Evolutionary conservation across 495 filamentous ascomycete species (phyloP).

Genomic region (Hyaloscypha hepaticicola): DNA sequence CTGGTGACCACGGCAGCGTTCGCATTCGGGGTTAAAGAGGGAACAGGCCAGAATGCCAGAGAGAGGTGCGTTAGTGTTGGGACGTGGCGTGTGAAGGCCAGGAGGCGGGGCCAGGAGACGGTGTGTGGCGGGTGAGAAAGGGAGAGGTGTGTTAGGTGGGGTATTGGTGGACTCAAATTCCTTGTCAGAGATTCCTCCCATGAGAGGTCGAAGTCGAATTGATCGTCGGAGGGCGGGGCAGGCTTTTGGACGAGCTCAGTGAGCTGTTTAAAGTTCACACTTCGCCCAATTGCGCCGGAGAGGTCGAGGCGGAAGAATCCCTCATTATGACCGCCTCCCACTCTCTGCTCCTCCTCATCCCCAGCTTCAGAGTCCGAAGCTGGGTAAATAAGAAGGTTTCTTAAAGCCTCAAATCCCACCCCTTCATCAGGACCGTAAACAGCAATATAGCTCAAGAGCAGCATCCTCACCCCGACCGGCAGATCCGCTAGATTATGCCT

Average conservation of each 20-base stretch:
- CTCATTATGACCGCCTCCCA: constrained; percentile 41
- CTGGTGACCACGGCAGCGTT: constrained; percentile 50
- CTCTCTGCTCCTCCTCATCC: constrained; percentile 18
- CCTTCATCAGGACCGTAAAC: constrained; percentile 49
- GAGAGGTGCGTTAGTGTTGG: constrained; percentile 73
- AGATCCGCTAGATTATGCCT: constrained; percentile 63
- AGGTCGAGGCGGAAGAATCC: constrained; percentile 65
- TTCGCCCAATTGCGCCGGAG: constrained; percentile 55
- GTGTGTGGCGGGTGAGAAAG: constrained; percentile 44
- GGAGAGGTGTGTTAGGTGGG: constrained; percentile 55
- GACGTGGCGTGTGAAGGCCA: constrained; percentile 59
- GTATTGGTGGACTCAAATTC: constrained; percentile 35
- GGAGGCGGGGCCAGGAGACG: constrained; percentile 67
- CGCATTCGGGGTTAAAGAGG: constrained; percentile 56
- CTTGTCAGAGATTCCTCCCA: constrained; percentile 39
- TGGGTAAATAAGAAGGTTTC: constrained; percentile 12
- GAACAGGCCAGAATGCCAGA: constrained; percentile 78
- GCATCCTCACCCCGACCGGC: constrained; percentile 57
- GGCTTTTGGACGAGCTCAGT: constrained; percentile 47
- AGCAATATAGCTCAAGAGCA: constrained; percentile 63
- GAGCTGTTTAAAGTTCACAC: constrained; percentile 59
- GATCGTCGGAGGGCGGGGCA: constrained; percentile 16
- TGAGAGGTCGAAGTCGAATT: constrained; percentile 36
- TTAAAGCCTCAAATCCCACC: constrained; percentile 44
- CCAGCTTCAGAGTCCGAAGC: not conserved